These are phyloP conservation scores for Fusarium falciforme DNA, from an alignment of 2,329 filamentous ascomycete species.

Conservation along the genomic window DNA sequence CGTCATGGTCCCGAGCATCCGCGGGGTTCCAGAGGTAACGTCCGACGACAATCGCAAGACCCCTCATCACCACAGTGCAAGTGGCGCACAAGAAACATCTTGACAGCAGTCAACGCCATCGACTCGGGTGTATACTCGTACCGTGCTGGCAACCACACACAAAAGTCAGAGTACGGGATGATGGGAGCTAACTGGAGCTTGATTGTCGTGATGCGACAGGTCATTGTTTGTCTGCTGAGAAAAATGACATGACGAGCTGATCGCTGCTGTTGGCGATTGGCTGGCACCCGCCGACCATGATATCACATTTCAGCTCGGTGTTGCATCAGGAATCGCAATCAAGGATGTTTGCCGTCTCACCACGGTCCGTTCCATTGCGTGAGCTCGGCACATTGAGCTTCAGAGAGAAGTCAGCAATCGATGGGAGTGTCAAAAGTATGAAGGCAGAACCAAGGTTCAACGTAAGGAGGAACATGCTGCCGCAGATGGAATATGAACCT, in stretches of 20 bases:
- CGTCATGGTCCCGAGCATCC: conserved; percentile 37
- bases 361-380: not conserved
- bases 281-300: not conserved
- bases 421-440: not conserved
- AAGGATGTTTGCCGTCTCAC: not conserved
- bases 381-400: not conserved
- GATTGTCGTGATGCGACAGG: conserved; percentile 9
- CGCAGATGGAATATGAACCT: not conserved
- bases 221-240: not conserved
- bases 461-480: not conserved
- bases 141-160: conserved; percentile 8
- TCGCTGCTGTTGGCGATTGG: not conserved
- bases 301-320: not conserved
- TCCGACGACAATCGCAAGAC: conserved; percentile 26
- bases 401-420: not conserved
- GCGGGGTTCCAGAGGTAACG: conserved; percentile 30
- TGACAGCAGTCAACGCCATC: rapidly evolving
- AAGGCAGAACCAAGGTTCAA: not conserved
- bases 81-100: conserved; percentile 17
- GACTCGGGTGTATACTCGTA: conserved; percentile 1
- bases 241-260: conserved; percentile 15
- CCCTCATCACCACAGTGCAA: conserved; percentile 42
- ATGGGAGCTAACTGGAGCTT: not conserved
- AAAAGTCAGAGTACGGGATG: not conserved
- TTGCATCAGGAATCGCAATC: not conserved